These are phyloP conservation scores for Ganoderma meredithae DNA, from an alignment of 1,284 basidiomycete genomes.

Conservation along the genomic window DNA sequence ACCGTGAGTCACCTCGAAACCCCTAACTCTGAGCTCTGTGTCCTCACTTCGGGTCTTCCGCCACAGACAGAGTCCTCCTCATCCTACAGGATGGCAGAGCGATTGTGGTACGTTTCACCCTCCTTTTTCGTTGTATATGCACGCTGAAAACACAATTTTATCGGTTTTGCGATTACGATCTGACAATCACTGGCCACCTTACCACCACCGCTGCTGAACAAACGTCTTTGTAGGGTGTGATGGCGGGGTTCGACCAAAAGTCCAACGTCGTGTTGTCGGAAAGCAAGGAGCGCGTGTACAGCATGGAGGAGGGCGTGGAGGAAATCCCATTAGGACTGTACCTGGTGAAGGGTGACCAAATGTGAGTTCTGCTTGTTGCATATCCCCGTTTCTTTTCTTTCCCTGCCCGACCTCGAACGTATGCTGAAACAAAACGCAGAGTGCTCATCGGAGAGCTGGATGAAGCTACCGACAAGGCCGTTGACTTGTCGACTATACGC, in stretches of 20 bases:
- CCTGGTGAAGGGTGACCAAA: conserved; percentile 97
- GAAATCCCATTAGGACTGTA: conserved; percentile 96
- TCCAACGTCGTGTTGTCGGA: conserved; percentile 93
- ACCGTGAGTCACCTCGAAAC: conserved; percentile 57
- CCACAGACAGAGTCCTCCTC: conserved; percentile 80
- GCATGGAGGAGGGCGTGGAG: conserved; percentile 77
- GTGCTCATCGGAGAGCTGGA: conserved; percentile 93
- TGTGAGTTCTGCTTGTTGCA: conserved; percentile 62
- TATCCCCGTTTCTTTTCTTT: background rate
- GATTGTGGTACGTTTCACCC: conserved; percentile 69
- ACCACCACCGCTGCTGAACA: background rate
- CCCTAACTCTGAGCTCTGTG: background rate
- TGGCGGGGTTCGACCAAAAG: conserved; percentile 92
- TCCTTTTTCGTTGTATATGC: background rate
- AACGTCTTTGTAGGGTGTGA: conserved; percentile 66
- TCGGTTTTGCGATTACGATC: background rate
- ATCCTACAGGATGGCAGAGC: conserved; percentile 92
- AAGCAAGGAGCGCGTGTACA: conserved; percentile 74
- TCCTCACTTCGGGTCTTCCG: conserved; percentile 14
- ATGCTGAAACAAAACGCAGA: conserved; percentile 47
- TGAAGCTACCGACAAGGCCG: conserved; percentile 80
- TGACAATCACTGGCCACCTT: background rate
- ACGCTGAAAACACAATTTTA: background rate
- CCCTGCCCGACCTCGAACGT: background rate
- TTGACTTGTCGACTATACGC: conserved; percentile 81